These are phyloP conservation scores for Termitomyces sp. DNA, from an alignment of 768 basidiomycete genomes.

Conservation along the genomic window DNA sequence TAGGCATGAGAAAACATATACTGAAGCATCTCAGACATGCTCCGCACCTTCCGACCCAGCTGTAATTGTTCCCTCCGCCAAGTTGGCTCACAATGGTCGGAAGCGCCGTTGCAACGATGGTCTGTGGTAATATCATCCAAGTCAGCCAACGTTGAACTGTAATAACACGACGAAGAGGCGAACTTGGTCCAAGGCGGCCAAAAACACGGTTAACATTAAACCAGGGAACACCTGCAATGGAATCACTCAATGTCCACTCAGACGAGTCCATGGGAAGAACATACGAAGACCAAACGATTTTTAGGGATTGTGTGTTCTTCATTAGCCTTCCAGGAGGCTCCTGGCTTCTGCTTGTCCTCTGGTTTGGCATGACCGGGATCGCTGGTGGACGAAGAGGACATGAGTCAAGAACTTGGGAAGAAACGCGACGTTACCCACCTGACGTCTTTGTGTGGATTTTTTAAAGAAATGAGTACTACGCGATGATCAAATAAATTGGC, in stretches of 20 bases:
- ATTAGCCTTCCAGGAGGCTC: conserved; percentile 52
- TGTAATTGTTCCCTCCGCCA: conserved; percentile 61
- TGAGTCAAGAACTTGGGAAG: conserved; percentile 14
- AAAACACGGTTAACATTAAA: conserved; percentile 43
- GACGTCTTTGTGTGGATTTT: conserved; percentile 16
- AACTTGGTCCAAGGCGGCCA: conserved; percentile 64
- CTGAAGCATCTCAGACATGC: neutral
- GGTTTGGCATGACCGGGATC: conserved; percentile 12
- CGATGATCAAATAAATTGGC: conserved; percentile 16
- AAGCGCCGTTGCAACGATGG: conserved; percentile 72
- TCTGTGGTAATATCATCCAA: conserved; percentile 32
- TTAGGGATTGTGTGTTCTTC: conserved; percentile 59
- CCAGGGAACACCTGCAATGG: conserved; percentile 43
- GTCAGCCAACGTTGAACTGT: neutral
- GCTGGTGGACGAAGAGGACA: conserved; percentile 19
- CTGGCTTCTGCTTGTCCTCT: conserved; percentile 33
- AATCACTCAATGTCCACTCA: neutral
- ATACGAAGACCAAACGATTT: conserved; percentile 46
- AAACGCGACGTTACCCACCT: conserved; percentile 8
- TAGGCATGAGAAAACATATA: neutral
- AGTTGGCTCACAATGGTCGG: conserved; percentile 68
- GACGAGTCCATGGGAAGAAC: conserved; percentile 14
- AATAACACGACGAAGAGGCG: neutral
- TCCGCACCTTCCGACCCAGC: conserved; percentile 70
- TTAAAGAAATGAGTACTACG: conserved; percentile 9